phyloP scores from a whole-genome alignment of 2,329 filamentous ascomycete species.

The Bipolaris sorokiniana region DNA sequence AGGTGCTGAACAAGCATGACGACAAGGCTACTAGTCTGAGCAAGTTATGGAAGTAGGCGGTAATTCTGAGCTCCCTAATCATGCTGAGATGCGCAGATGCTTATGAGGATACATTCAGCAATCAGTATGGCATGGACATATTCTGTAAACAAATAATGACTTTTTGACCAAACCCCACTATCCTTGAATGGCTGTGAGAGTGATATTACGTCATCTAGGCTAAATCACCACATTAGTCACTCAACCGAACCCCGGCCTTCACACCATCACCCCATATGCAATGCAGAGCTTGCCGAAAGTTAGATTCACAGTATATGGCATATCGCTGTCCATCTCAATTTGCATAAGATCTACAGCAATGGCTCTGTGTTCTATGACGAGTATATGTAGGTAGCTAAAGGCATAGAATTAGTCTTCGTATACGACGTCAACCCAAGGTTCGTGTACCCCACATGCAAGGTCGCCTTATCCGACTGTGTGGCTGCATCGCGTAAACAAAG shows the following conservation, averaged over 20 bases:
- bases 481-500: slow-evolving; percentile 18
- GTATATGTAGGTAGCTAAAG: too few species aligned
- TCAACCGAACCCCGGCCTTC: background rate
- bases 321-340: background rate
- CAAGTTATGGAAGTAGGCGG: slow-evolving; percentile 78
- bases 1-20: slow-evolving; percentile 99
- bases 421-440: background rate
- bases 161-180: background rate
- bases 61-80: background rate
- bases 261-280: background rate
- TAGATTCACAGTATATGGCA: background rate
- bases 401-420: too few species aligned
- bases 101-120: slow-evolving; percentile 21
- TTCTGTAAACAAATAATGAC: slow-evolving; percentile 17
- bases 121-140: slow-evolving; percentile 22
- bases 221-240: background rate
- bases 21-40: slow-evolving; percentile 93
- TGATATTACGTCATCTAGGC: slow-evolving; percentile 13
- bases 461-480: background rate
- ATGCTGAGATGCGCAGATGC: slow-evolving; percentile 4
- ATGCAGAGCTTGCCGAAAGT: slow-evolving; percentile 1
- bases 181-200: background rate
- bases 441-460: slow-evolving; percentile 1
- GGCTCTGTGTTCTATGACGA: background rate
- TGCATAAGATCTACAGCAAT: background rate